Conservation (phyloP, 106 monocot genomes). For the Cymbidium sinense region DNA sequence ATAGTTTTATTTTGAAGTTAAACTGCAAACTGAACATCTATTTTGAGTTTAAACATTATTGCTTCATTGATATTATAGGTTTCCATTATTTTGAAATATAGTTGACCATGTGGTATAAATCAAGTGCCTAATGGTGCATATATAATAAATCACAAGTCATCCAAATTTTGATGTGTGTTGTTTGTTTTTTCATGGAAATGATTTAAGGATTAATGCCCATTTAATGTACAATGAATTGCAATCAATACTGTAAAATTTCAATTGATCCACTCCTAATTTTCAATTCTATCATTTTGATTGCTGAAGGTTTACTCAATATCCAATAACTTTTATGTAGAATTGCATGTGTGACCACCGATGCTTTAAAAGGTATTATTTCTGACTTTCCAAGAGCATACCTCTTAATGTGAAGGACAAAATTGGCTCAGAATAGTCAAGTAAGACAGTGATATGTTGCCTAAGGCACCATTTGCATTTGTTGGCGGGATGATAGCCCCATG, state of each 20-base stretch:
- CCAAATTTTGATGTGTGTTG: not conserved
- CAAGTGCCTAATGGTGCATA: not conserved
- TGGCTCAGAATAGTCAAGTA: no score
- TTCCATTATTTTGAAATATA: not conserved
- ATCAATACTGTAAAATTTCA: not conserved
- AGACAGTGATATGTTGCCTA: no score
- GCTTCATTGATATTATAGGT: not conserved
- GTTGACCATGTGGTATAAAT: not conserved
- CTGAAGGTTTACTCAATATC: not conserved
- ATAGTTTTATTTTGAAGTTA: no score
- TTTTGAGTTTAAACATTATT: no score
- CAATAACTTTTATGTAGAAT: not conserved
- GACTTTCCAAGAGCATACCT: no score
- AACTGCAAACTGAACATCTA: no score
- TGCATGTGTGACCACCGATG: not conserved
- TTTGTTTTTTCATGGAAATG: not conserved
- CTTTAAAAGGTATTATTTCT: no score
- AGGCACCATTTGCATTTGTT: no score
- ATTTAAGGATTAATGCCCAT: not conserved
- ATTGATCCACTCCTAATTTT: not conserved
- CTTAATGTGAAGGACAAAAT: no score
- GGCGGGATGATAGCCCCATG: no score
- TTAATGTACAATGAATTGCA: not conserved
- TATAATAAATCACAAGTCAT: not conserved
- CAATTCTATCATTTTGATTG: not conserved